phyloP scores from a whole-genome alignment of 305 asterid species.

The Solanum hybrid region DNA sequence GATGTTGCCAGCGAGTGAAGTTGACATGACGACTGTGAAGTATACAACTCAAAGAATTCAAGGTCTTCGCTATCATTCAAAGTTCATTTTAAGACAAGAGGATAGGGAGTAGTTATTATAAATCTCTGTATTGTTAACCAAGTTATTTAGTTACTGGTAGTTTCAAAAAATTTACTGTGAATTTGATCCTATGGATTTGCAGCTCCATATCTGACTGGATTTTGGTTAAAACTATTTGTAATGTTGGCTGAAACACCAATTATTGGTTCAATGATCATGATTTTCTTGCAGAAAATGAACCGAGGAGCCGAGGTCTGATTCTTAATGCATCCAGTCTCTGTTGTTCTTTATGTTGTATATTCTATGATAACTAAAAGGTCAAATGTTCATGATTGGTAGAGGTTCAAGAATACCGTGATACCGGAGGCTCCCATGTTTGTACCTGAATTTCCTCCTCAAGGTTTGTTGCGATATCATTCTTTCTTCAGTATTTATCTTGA shows the following conservation, averaged over 20 bases:
- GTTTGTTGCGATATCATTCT: constrained; percentile 20
- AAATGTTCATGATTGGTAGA: constrained; percentile 25
- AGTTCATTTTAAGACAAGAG: not conserved
- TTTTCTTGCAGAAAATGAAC: constrained; percentile 50
- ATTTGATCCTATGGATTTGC: constrained; percentile 13
- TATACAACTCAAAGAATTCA: constrained; percentile 46
- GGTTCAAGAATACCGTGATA: constrained; percentile 69
- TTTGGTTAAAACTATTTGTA: constrained; percentile 48
- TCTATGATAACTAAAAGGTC: not conserved
- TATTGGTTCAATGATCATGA: constrained; percentile 51
- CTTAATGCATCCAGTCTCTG: not conserved
- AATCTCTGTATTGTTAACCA: not conserved
- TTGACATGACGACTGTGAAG: constrained; percentile 53
- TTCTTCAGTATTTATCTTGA: not conserved
- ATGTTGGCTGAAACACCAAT: constrained; percentile 52
- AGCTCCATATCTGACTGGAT: constrained; percentile 92
- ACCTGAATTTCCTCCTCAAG: constrained; percentile 95
- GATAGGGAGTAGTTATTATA: not conserved
- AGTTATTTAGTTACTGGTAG: not conserved
- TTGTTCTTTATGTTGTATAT: not conserved
- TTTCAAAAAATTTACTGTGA: not conserved
- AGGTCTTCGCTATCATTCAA: constrained; percentile 28
- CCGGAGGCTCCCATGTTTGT: constrained; percentile 88
- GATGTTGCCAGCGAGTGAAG: constrained; percentile 67
- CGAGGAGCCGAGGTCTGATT: constrained; percentile 47